phyloP scores from a whole-genome alignment of 805 yeast genomes.

The Trichomonascus vanleenenianus region DNA sequence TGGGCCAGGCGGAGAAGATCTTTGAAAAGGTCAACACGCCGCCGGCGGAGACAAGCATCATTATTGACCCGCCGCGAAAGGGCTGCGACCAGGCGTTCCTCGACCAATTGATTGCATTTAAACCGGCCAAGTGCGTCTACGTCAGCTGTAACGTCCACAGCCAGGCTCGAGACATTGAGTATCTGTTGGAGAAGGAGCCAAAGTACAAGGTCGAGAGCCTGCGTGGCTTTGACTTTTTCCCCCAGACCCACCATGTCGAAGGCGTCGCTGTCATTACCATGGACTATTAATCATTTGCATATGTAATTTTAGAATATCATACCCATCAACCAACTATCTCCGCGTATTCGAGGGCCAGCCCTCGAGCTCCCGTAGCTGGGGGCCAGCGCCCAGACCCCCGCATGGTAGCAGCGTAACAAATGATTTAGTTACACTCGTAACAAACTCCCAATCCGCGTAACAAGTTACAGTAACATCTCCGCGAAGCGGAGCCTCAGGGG shows the following conservation, averaged over 20 bases:
- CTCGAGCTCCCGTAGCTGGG: no score
- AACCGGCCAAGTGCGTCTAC: slow-evolving; percentile 84
- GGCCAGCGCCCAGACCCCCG: no score
- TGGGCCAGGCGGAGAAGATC: slow-evolving; percentile 87
- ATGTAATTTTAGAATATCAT: no score
- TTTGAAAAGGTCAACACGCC: slow-evolving; percentile 64
- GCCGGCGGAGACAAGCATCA: slow-evolving; percentile 70
- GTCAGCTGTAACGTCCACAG: slow-evolving; percentile 97
- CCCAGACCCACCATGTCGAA: slow-evolving; percentile 90
- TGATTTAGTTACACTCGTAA: no score
- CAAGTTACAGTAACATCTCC: no score
- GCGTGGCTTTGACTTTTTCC: slow-evolving; percentile 94
- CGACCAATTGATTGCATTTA: slow-evolving; percentile 73
- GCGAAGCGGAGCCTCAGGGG: no score
- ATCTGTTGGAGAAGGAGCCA: slow-evolving; percentile 59
- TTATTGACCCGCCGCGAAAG: slow-evolving; percentile 94
- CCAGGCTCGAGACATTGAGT: slow-evolving; percentile 90
- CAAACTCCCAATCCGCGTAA: no score
- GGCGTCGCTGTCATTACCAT: slow-evolving; percentile 64
- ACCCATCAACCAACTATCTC: no score
- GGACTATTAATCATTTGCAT: not conserved
- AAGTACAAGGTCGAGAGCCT: slow-evolving; percentile 67
- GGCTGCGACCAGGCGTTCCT: slow-evolving; percentile 89
- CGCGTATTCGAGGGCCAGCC: no score
- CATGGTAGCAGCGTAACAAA: no score